A percentile compares a stretch with the other conserved stretches of the same genome.
Conservation (phyloP, 1,284 basidiomycete genomes). For the Ganoderma lucidum region DNA sequence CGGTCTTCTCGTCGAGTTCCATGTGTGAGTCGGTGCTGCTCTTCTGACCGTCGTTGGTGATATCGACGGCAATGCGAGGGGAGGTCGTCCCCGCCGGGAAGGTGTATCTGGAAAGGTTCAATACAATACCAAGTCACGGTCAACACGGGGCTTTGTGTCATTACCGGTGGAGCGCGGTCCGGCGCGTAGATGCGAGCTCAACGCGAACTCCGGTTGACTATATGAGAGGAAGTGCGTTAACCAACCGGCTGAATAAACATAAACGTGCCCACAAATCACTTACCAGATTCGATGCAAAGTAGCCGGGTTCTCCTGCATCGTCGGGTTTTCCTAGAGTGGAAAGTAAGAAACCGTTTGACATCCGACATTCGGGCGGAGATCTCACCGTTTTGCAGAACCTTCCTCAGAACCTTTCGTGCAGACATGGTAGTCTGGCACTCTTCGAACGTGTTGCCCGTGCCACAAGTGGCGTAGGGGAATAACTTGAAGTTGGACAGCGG, state of each 20-base stretch:
- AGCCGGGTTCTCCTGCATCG: constrained; percentile 67
- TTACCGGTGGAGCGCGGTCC: constrained; percentile 56
- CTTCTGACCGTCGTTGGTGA: constrained; percentile 64
- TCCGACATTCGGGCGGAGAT: no score
- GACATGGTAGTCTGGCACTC: constrained; percentile 56
- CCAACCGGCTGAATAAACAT: constrained; percentile 36
- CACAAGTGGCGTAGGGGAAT: constrained; percentile 59
- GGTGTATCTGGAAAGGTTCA: constrained; percentile 53
- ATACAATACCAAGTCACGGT: constrained; percentile 46
- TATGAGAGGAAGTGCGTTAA: no score
- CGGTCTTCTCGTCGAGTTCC: constrained; percentile 53
- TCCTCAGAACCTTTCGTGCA: constrained; percentile 53
- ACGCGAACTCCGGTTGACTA: constrained; percentile 49
- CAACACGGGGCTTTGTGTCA: no score
- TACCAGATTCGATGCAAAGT: constrained; percentile 67
- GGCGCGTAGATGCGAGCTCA: constrained; percentile 63
- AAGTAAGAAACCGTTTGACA: no score
- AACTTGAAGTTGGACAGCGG: constrained; percentile 70
- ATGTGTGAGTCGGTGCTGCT: constrained; percentile 57
- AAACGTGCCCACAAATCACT: constrained; percentile 16
- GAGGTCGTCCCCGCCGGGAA: constrained; percentile 42
- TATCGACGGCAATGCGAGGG: constrained; percentile 61
- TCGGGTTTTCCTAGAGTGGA: constrained; percentile 56
- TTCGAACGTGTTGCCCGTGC: constrained; percentile 49
- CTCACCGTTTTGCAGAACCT: constrained; percentile 49